Conservation (phyloP, 2,329 filamentous ascomycete species). For the Dactylellina leptospora region DNA sequence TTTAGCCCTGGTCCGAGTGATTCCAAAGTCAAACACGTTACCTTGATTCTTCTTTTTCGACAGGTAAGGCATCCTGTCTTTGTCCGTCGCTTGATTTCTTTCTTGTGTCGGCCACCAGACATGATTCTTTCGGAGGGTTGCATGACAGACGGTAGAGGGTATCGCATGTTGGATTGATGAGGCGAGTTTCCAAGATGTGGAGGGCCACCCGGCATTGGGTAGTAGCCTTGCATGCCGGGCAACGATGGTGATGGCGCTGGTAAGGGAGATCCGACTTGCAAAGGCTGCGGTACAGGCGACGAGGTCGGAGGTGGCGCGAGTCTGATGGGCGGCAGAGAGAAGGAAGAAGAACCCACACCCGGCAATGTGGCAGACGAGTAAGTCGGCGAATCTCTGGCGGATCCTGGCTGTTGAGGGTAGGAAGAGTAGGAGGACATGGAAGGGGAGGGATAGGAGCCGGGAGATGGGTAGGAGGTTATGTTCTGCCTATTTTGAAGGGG, state of each 20-base stretch:
- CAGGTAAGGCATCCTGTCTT: constrained; percentile 76
- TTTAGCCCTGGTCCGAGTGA: too few species aligned
- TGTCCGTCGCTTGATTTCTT: constrained; percentile 76
- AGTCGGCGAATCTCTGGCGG: constrained; percentile 59
- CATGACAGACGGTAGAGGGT: constrained; percentile 67
- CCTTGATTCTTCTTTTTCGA: constrained; percentile 76
- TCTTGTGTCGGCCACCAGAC: constrained; percentile 71
- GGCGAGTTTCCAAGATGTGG: constrained; percentile 64
- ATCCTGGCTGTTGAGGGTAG: constrained; percentile 59
- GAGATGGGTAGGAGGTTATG: constrained; percentile 62
- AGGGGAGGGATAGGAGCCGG: constrained; percentile 65
- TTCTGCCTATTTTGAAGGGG: constrained; percentile 56
- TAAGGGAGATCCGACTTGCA: constrained; percentile 66
- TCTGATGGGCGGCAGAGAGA: constrained; percentile 66
- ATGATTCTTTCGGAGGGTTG: constrained; percentile 66
- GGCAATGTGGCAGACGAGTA: constrained; percentile 63
- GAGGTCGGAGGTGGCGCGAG: constrained; percentile 62
- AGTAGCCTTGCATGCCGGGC: constrained; percentile 67
- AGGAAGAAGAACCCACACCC: constrained; percentile 62
- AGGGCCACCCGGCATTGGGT: constrained; percentile 61
- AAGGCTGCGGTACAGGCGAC: constrained; percentile 59
- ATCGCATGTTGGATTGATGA: constrained; percentile 64
- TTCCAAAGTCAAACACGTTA: constrained; percentile 58
- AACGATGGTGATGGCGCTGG: constrained; percentile 62
- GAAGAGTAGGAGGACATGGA: constrained; percentile 65